Evolutionary conservation across 177 flowering plant species (phyloP), one percentile per base, ranked within the genome.

Genomic region (Vitis hybrid): DNA sequence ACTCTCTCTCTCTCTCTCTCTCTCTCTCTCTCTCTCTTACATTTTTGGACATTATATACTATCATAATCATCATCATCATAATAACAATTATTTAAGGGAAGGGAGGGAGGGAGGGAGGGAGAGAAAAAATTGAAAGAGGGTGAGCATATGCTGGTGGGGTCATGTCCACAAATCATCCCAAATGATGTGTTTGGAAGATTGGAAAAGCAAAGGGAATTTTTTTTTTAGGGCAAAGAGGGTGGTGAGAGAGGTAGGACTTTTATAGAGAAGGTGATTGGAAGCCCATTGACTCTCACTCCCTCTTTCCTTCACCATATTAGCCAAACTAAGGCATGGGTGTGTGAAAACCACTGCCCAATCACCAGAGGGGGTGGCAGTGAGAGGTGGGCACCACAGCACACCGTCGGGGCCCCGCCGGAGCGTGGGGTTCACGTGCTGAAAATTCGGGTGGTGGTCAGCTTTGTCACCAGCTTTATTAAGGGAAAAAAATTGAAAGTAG

Each of bases 1-100:
- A 1, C 3, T 18, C 56, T 51, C 44, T 20, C 44, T 33, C 44
- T 38, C 13, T 47, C 11, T 12, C 19, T 17, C 31, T 47, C 11
- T 12, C 19, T 17, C 31, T 66, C 58, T 20, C 61, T 63, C 58
- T 64, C 59, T 49, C 47, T 9, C 54, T 62, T 20, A 5, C 62
- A 71, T 71, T 54, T 58, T 55, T 55, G 44, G 62, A 59, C 62
- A 66, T 60, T 55, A 68, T 8, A 38, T 62, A 68, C 33, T 67
- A 73, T 62, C 55, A 73, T 67, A 51, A 71, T 64, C 33, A 61
- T 70, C 66, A 24, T 60, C 63, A 72, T 72, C 69, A 50, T 54
- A 47, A 65, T 47, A 20, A n/a, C 60, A 66, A 68, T 73, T 53
- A 54, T 56, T 59, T 31, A 59, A 50, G 14, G 70, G 58, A 20